A percentile compares a stretch with the other conserved stretches of the same genome.
phyloP scores from a whole-genome alignment of 441 rosid genomes.

The Eruca vesicaria region DNA sequence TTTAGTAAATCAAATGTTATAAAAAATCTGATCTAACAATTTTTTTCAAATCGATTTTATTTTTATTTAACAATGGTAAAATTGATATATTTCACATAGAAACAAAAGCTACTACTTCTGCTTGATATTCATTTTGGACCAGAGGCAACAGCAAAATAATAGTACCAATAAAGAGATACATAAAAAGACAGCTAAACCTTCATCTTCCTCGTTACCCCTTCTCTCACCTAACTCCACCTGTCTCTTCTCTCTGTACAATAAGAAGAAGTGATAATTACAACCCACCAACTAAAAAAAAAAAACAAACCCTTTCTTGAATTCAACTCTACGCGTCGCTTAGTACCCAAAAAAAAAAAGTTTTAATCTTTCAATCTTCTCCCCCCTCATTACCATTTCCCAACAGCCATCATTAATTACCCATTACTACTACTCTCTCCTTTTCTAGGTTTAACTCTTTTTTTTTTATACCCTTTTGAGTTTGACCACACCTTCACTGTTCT shows the following conservation, averaged over 20 bases:
- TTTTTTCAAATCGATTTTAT: no score
- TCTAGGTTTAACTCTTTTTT: constrained; percentile 34
- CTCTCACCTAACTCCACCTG: constrained; percentile 34
- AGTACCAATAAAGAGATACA: neutral
- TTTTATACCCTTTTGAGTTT: constrained; percentile 37
- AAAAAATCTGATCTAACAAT: no score
- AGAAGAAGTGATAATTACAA: constrained; percentile 56
- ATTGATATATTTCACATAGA: neutral
- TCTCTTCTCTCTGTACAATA: constrained; percentile 20
- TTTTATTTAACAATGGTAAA: no score
- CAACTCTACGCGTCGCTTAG: constrained; percentile 61
- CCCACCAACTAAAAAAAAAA: constrained; percentile 47
- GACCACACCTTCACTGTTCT: constrained; percentile 21
- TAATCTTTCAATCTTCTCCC: constrained; percentile 15
- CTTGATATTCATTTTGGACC: neutral
- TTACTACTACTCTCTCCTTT: constrained; percentile 17
- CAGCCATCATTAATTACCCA: constrained; percentile 18
- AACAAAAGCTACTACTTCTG: neutral
- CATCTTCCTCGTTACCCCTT: constrained; percentile 29
- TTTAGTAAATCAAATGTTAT: no score
- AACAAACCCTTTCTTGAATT: constrained; percentile 65
- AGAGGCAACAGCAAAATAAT: neutral
- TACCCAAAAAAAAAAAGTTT: constrained; percentile 23
- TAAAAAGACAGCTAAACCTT: constrained; percentile 24
- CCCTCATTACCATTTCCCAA: neutral